Base-by-base conservation (phyloP, 345 rosid genomes). In the Eucalyptus polybractea region DNA sequence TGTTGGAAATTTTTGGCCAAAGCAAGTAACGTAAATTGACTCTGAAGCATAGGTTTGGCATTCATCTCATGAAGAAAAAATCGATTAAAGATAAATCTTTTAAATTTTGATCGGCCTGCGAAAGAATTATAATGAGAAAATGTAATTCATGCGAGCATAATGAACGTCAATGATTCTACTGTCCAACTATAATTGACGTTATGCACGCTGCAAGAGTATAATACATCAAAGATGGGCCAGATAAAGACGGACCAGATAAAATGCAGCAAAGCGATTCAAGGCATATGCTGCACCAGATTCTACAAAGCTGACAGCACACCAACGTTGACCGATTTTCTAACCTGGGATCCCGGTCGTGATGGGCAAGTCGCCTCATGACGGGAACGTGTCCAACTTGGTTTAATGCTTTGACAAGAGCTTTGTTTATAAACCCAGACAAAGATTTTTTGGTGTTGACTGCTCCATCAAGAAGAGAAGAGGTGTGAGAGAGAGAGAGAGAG, bases 31-130 rank as follows among this genome's bases (percentile, higher is more conserved):
- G 9, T n/a, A 65, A n/a, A n/a, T n/a, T 65, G 37, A 65, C 40
- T 13, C 0, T 65, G 21, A 33, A 65, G 76, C 37, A 65, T n/a
- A 65, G 37, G 37, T n/a, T 65, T 1, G 40, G 31, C 76, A 65
- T 14, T 65, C 76, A 14, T 65, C 40, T 65, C 37, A 16, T n/a
- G 76, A 15, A n/a, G 37, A 15, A 65, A n/a, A 65, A n/a, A n/a
- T 65, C 21, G 0, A 65, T 16, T 2, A 65, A 65, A 65, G 40
- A 65, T 14, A n/a, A 0, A 65, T 65, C 33, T 29, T 1, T 65
- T 65, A n/a, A 15, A 7, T 14, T 65, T 65, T 2, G 3, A 65
- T 4, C 0, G 10, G 21, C 10, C 40, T 5, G 1, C 0, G 5
- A 15, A 87, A 65, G 40, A n/a, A n/a, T n/a, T 65, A 65, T 19